Conservation (phyloP, 208 protist genomes). For the Trypanosoma lewisi region DNA sequence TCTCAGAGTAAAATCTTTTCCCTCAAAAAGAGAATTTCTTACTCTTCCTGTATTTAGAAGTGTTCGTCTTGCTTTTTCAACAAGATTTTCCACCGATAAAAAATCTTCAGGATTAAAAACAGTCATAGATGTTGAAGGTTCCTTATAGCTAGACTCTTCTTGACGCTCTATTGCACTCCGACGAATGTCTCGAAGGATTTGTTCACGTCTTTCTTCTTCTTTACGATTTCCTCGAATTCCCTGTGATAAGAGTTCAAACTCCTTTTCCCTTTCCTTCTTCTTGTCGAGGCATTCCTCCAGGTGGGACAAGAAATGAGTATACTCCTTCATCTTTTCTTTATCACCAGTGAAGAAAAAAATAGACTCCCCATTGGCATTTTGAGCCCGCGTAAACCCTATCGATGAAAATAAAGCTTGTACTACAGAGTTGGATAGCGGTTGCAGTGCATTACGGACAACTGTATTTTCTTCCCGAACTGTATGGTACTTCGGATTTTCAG, state of each 20-base stretch:
- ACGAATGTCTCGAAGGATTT: conserved; percentile 15
- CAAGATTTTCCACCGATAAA: conserved; percentile 33
- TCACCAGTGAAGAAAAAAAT: conserved; percentile 50
- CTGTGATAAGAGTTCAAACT: conserved; percentile 15
- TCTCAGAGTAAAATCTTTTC: conserved; percentile 54
- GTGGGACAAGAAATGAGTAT: conserved; percentile 40
- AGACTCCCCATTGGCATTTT: conserved; percentile 19
- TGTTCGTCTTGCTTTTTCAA: conserved; percentile 44
- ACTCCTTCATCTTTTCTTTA: conserved; percentile 32
- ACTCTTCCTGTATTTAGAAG: conserved; percentile 73
- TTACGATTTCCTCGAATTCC: not conserved
- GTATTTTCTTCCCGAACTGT: conserved; percentile 54
- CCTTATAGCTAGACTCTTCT: not conserved
- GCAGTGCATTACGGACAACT: conserved; percentile 28
- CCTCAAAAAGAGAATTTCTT: conserved; percentile 81
- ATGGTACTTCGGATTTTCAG: conserved; percentile 56
- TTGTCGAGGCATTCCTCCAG: conserved; percentile 44
- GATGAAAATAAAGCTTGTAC: conserved; percentile 42
- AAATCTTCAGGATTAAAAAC: conserved; percentile 46
- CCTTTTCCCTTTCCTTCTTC: conserved; percentile 14
- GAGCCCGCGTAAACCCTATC: conserved; percentile 43
- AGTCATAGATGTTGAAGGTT: not conserved
- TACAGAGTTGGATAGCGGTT: conserved; percentile 29
- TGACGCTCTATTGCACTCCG: not conserved
- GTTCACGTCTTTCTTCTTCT: conserved; percentile 14